Evolutionary conservation across 2,329 filamentous ascomycete genomes (phyloP), one percentile per base, ranked within the genome.

Genomic region (Ophiostoma ulmi): DNA sequence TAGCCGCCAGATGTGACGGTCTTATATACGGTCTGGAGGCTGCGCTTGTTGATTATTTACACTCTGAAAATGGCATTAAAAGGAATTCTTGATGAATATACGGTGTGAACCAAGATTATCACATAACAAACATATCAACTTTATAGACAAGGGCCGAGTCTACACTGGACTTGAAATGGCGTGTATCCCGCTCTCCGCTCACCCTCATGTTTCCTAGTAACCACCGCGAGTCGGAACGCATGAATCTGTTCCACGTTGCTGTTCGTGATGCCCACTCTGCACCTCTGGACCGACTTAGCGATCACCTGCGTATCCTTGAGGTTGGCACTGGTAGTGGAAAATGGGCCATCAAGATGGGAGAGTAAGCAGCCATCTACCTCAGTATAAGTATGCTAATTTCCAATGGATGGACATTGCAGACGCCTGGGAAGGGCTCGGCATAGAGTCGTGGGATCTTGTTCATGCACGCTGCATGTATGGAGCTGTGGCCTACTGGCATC

Each of bases 381-480:
- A 31, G 31, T 31, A 31, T 4, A 31, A 31, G 31, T 39, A 39
- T 73, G 83, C 90, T 75, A 83, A 84, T 58, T 93, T 93, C 75
- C 83, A 86, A 72, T 89, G 89, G 70, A 87, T 88, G 78, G 93
- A 97, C 78, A 90, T 95, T 75, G 92, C 97, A 76, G 86, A 88
- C 69, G 85, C 86, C 20, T 97, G 93, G 93, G 78, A 58, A 22
- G 52, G 80, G 55, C 70, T 83, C 36, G 78, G 79, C n/a, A 73
- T 77, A n/a, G 77, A 80, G 70, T 89, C 89, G 1, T 95, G 90
- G 81, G 93, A 98, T 79, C 79, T 97, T 74, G 90, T 97, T 73
- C 92, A 97, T 76, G 83, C 96, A 77, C 89, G 92, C 71, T 89
- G 92, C 85, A 87, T 94, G 31, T 85, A 87, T 74, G 94, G 94